A percentile compares a stretch with the other conserved stretches of the same genome.
These are phyloP conservation scores for Coniella vitis DNA, from an alignment of 2,329 filamentous ascomycete genomes.

Conservation along the genomic window DNA sequence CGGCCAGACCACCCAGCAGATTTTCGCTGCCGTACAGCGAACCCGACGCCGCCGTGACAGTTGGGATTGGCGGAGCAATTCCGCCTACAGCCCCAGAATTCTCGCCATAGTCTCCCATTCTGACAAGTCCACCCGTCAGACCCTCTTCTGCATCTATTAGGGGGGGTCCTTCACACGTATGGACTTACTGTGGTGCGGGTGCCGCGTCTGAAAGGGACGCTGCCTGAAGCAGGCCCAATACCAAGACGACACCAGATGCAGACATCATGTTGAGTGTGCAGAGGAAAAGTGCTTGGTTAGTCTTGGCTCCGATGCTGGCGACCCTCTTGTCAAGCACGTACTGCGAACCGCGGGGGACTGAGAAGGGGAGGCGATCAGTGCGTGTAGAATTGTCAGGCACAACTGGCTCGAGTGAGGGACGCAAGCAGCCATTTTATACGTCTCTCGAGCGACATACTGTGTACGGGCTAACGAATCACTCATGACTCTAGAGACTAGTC, in stretches of 20 bases:
- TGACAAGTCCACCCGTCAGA: conserved; percentile 10
- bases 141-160: too few species aligned
- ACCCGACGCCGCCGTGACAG: conserved; percentile 30
- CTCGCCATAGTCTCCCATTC: conserved; percentile 34
- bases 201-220: conserved; percentile 1
- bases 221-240: conserved; percentile 9
- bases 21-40: conserved; percentile 32
- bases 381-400: too few species aligned
- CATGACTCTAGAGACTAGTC: too few species aligned
- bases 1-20: conserved; percentile 34
- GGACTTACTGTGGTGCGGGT: conserved; percentile 13
- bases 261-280: neutral
- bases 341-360: too few species aligned
- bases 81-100: conserved; percentile 36
- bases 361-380: too few species aligned
- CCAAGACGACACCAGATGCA: neutral
- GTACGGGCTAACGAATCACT: too few species aligned
- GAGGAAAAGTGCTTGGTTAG: neutral
- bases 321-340: too few species aligned
- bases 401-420: too few species aligned
- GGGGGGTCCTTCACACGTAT: too few species aligned
- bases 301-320: too few species aligned
- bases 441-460: too few species aligned
- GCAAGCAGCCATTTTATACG: too few species aligned
- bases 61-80: conserved; percentile 31